Evolutionary conservation across 441 rosid species (phyloP).

Genomic region (Metrosideros polymorpha): DNA sequence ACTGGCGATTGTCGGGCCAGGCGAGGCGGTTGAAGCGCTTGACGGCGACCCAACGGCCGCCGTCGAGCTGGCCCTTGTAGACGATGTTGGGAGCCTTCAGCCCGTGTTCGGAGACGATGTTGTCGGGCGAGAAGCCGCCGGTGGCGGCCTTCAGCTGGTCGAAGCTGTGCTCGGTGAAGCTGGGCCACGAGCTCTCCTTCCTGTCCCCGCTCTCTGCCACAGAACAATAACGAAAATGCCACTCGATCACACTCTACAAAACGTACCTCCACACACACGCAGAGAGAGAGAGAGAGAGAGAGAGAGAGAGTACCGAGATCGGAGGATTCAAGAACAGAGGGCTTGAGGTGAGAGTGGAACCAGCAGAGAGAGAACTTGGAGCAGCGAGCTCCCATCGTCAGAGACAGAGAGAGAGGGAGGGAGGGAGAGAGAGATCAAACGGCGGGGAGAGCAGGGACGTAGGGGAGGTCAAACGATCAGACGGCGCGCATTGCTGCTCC

Average conservation of each 20-base stretch:
- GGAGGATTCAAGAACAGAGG: conserved; percentile 48
- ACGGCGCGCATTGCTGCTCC: background rate
- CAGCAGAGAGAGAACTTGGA: conserved; percentile 51
- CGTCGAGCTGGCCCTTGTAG: conserved; percentile 48
- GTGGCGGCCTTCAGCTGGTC: conserved; percentile 56
- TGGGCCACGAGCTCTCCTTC: conserved; percentile 35
- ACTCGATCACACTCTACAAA: background rate
- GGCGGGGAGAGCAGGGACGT: background rate
- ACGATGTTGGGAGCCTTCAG: conserved; percentile 65
- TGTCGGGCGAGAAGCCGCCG: conserved; percentile 43
- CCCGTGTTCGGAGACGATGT: conserved; percentile 64
- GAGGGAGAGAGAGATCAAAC: background rate
- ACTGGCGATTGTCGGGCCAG: conserved; percentile 67
- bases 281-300: background rate
- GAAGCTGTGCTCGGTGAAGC: conserved; percentile 37
- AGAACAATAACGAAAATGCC: background rate
- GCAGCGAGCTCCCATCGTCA: conserved; percentile 49
- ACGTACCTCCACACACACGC: background rate
- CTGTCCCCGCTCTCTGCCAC: conserved; percentile 34
- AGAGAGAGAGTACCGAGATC: conserved; percentile 30
- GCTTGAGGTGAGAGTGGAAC: conserved; percentile 45
- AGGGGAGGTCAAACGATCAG: background rate
- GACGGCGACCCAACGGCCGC: conserved; percentile 47
- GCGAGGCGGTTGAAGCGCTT: conserved; percentile 59
- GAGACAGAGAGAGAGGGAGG: background rate